Conservation (phyloP, 768 basidiomycete species). For the Strobilomyces dryophilus region DNA sequence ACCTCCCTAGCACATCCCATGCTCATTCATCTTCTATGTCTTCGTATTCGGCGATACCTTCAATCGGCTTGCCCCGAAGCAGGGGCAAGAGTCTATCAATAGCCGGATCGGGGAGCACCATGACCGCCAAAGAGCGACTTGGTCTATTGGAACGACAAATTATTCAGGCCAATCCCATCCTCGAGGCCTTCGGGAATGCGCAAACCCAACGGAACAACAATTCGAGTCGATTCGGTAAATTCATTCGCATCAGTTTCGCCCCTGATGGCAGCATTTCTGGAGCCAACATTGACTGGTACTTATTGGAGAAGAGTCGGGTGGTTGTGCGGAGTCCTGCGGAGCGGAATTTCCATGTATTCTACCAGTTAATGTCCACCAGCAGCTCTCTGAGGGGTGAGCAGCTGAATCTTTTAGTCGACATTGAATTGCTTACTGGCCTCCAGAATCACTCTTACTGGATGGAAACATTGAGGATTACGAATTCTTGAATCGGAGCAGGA, state of each 20-base stretch:
- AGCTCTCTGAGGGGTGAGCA: conserved; percentile 62
- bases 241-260: conserved; percentile 92
- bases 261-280: conserved; percentile 93
- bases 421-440: conserved; percentile 8
- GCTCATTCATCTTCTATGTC: conserved; percentile 63
- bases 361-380: conserved; percentile 84
- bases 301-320: conserved; percentile 95
- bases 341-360: conserved; percentile 95
- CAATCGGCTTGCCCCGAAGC: conserved; percentile 66
- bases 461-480: conserved; percentile 79
- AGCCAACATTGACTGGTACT: conserved; percentile 98
- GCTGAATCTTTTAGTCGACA: background rate
- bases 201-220: conserved; percentile 99
- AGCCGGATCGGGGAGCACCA: conserved; percentile 39
- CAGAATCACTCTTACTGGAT: conserved; percentile 72
- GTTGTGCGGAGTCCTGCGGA: conserved; percentile 85
- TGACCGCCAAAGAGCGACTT: conserved; percentile 68
- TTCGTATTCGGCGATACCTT: conserved; percentile 54
- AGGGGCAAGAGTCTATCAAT: conserved; percentile 50
- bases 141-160: conserved; percentile 95
- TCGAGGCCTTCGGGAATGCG: conserved; percentile 98
- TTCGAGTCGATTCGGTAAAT: conserved; percentile 98
- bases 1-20: conserved; percentile 55
- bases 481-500: conserved; percentile 84
- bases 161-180: conserved; percentile 93